Evolutionary conservation across 2,329 filamentous ascomycete species (phyloP), one percentile per base, ranked within the genome.

Genomic region (Chlorencoelia australis): DNA sequence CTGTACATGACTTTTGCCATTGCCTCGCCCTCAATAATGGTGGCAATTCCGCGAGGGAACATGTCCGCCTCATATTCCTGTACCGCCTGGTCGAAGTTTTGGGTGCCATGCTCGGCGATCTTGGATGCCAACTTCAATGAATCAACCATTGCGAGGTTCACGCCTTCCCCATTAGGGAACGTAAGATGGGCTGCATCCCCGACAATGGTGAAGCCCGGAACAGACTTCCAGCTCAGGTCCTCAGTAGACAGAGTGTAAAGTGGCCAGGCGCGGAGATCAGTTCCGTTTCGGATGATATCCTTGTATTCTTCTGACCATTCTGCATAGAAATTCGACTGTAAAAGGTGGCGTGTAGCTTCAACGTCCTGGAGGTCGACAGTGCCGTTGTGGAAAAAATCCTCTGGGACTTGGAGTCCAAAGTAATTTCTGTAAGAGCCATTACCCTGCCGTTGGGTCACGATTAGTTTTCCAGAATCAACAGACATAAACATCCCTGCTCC

Each of bases 121-220:
- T 55, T 40, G 58, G 60, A 63, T 4, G 57, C 63, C 8, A 70
- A 50, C 14, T 63, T 51, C 28, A 65, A 40, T 9, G 62, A 56
- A 51, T 69, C 65, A 14, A 50, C 49, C 62, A 69, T 63, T 2
- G 59, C 64, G 4, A 60, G 44, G 43, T 69, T 68, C 16, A 67
- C 65, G 3, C 66, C 66, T 17, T 63, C 64, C 5, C 66, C 66
- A 2, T 58, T 59, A 2, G 62, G 61, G 3, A 59, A 60, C 59
- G 64, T 63, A 7, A 68, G 41, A 46, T 69, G 65, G 7, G 65
- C 65, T 4, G 65, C 62, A 46, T 69, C 65, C 3, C 67, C 67
- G n/a, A 69, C 47, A 19, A 71, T 49, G 2, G 67, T 66, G 10
- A 65, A 51, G 4, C 65, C 63, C 5, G 52, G 35, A 10, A 50